phyloP scores from a whole-genome alignment of 1,284 basidiomycete species.

The Termitomyces sp. region DNA sequence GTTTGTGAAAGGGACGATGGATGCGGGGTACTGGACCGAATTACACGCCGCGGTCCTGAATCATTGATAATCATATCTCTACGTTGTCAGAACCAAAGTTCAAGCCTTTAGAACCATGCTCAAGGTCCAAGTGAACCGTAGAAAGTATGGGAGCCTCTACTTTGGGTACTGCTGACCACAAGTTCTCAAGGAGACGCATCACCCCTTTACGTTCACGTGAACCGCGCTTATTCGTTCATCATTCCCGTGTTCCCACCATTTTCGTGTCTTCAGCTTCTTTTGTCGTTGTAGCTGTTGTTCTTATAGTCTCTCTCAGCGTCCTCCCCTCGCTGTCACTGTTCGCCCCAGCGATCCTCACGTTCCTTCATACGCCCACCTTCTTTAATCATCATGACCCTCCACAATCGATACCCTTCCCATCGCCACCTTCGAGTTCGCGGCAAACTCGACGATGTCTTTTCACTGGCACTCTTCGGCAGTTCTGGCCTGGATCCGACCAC shows the following conservation, averaged over 20 bases:
- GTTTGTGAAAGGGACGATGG: background rate
- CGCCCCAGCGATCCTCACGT: slow-evolving; percentile 7
- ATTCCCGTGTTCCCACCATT: slow-evolving; percentile 8
- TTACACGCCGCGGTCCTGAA: background rate
- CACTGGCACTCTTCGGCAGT: too few relatives aligned
- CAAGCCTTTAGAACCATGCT: background rate
- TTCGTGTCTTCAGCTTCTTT: background rate
- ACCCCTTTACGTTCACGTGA: background rate
- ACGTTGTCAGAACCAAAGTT: background rate
- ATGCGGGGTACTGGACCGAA: background rate
- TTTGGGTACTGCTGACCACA: too few relatives aligned
- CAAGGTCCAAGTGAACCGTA: background rate
- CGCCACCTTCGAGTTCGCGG: slow-evolving; percentile 14
- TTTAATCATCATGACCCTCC: slow-evolving; percentile 14
- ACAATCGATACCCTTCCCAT: slow-evolving; percentile 13
- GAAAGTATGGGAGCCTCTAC: background rate
- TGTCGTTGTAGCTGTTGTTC: slow-evolving; percentile 3
- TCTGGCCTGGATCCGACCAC: background rate
- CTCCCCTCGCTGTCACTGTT: background rate
- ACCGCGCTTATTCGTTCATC: background rate
- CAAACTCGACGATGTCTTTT: background rate
- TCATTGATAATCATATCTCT: background rate
- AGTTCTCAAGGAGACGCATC: too few relatives aligned
- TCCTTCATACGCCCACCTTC: slow-evolving; percentile 12
- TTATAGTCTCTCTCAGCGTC: background rate